These are phyloP conservation scores for Xylariaceae sp. DNA, from an alignment of 2,329 filamentous ascomycete species.

Conservation along the genomic window DNA sequence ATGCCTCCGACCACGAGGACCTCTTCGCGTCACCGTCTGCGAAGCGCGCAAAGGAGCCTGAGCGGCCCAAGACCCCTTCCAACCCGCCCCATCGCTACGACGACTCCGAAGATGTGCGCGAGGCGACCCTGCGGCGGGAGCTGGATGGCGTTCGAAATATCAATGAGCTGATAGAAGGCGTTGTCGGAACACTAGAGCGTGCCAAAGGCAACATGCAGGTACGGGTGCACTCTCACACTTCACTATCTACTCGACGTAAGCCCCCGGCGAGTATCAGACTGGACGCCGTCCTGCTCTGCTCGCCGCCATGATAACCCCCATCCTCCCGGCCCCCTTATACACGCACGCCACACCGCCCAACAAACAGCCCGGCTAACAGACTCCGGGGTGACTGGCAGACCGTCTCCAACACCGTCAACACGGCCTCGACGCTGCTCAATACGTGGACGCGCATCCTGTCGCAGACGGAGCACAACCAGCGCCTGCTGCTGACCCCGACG, in stretches of 20 bases:
- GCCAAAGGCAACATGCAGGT: slow-evolving; percentile 74
- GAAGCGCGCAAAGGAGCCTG: slow-evolving; percentile 23
- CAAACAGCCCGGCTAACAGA: slow-evolving; percentile 7
- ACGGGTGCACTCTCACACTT: slow-evolving; percentile 18
- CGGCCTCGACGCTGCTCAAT: slow-evolving; percentile 81
- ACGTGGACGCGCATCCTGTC: slow-evolving; percentile 95
- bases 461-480: slow-evolving; percentile 95
- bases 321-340: slow-evolving; percentile 1
- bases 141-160: slow-evolving; percentile 76
- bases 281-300: no score
- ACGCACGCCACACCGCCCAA: slow-evolving; percentile 1
- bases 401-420: slow-evolving; percentile 76
- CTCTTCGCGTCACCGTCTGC: slow-evolving; percentile 37
- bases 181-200: slow-evolving; percentile 63
- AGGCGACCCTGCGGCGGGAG: slow-evolving; percentile 69
- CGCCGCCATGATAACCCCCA: no score
- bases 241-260: no score
- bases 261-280: no score
- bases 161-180: slow-evolving; percentile 78
- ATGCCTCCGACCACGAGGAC: slow-evolving; percentile 40
- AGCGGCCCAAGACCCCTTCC: slow-evolving; percentile 39
- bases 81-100: slow-evolving; percentile 35
- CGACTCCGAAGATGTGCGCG: slow-evolving; percentile 56
- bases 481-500: slow-evolving; percentile 75
- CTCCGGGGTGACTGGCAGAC: slow-evolving; percentile 52